Evolutionary conservation across 2,329 filamentous ascomycete species (phyloP).

Genomic region (Hyphodiscus sp.): DNA sequence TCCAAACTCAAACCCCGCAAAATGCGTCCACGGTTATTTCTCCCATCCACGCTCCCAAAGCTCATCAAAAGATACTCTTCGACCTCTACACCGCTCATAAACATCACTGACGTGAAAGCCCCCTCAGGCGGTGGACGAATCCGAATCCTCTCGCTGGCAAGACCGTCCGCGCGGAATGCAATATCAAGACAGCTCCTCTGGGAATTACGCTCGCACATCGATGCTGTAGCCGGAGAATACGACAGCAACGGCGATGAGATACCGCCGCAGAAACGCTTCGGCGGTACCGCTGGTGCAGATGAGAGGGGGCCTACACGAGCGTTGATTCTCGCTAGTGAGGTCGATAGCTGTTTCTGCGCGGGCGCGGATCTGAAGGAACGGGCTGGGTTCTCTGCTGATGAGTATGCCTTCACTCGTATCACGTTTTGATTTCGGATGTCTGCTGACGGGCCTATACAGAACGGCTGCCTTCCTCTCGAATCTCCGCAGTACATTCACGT

Average conservation of each 20-base stretch:
- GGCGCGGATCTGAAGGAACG: slow-evolving; percentile 93
- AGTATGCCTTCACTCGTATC: slow-evolving; percentile 45
- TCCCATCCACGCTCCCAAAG: slow-evolving; percentile 9
- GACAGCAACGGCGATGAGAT: slow-evolving; percentile 48
- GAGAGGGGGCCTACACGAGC: slow-evolving; percentile 62
- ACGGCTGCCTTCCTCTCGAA: slow-evolving; percentile 70
- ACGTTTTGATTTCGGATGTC: neutral
- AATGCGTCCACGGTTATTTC: slow-evolving; percentile 7
- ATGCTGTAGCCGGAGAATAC: slow-evolving; percentile 61
- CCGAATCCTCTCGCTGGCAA: slow-evolving; percentile 80
- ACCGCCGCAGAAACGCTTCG: slow-evolving; percentile 34
- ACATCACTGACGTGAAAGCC: slow-evolving; percentile 13
- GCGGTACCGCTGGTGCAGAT: slow-evolving; percentile 38
- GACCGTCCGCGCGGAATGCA: slow-evolving; percentile 80
- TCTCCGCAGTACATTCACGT: slow-evolving; percentile 69
- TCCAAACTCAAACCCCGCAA: neutral
- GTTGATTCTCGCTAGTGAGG: slow-evolving; percentile 74
- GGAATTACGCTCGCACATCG: slow-evolving; percentile 65
- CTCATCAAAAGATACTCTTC: slow-evolving; percentile 11
- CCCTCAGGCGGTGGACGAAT: slow-evolving; percentile 57
- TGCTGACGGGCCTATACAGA: slow-evolving; percentile 38
- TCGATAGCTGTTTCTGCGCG: slow-evolving; percentile 86
- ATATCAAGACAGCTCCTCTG: slow-evolving; percentile 74
- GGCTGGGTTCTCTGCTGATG: slow-evolving; percentile 64
- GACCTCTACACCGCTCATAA: slow-evolving; percentile 7